Evolutionary conservation across 352 stramenopile species (phyloP), one percentile per base, ranked within the genome.

Genomic region (Pythium phragmitis): DNA sequence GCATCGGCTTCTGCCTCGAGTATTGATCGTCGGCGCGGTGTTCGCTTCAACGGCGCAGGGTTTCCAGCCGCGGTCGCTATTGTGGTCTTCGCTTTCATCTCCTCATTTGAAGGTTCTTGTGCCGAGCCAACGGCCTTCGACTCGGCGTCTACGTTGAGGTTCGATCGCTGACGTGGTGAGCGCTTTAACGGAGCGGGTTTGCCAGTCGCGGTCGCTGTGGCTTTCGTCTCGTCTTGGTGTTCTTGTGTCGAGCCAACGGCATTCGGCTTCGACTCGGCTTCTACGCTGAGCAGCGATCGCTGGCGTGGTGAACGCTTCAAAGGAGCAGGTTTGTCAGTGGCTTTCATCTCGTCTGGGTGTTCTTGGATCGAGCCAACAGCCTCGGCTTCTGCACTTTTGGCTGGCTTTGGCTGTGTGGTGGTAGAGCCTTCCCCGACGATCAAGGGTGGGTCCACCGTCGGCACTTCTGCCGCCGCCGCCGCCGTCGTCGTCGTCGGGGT

Each of bases 121-220:
- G 12, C 28, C n/a, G 43, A 21, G 17, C 17, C n/a, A 13, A 14
- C 17, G 45, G 19, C 12, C 19, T 50, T 50, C 2, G 45, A 50
- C 17, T 61, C 61, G 5, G 16, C 53, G 43, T 45, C 52, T 46
- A 46, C 39, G 39, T 46, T 19, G 3, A 46, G 13, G 30, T 42
- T 56, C 19, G 30, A 43, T 28, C 49, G 23, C 26, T 34, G 49
- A 39, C 49, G 23, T 34, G 49, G 49, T 8, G 49, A 33, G 19
- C 49, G 49, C 12, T 33, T 14, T 26, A 56, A 56, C 49, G 49
- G 49, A 28, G 39, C 2, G 39, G 11, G 39, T 21, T 19, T 46
- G 9, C 39, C 39, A 21, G 13, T 8, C 3, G 13, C 17, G 1
- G 6, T 46, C 39, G 9, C 39, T 46, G 39, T 21, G 16, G 17